These are phyloP conservation scores for Setaria italica DNA, from an alignment of 202 grass and related monocot species.

Conservation along the genomic window DNA sequence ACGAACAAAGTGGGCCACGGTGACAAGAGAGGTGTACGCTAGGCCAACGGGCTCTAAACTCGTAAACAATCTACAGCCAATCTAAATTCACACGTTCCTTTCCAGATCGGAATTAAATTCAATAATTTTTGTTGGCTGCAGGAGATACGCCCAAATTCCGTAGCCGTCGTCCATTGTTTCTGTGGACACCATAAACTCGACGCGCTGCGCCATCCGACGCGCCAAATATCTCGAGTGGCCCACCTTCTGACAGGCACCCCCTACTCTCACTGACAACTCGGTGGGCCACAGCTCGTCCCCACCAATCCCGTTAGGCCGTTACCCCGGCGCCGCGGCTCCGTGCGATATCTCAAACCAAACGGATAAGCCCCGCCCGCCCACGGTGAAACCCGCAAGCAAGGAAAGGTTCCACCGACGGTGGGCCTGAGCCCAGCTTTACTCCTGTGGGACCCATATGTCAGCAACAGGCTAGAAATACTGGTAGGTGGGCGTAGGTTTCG, in stretches of 20 bases:
- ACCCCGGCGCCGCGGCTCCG: not conserved
- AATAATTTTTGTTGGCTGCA: conserved; percentile 10
- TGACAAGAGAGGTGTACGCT: not conserved
- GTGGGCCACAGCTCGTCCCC: not conserved
- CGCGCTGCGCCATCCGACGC: conserved; percentile 49
- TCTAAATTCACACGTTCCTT: conserved; percentile 16
- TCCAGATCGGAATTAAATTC: not conserved
- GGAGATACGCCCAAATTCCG: conserved; percentile 27
- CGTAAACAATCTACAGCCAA: not conserved
- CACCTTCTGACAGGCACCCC: conserved; percentile 31
- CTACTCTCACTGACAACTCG: conserved; percentile 35
- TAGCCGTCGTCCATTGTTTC: conserved; percentile 12
- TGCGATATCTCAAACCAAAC: conserved; percentile 26
- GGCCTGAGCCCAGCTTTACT: not conserved
- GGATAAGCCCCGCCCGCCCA: conserved; percentile 36
- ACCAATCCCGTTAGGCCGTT: conserved; percentile 17
- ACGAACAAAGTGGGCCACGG: not conserved
- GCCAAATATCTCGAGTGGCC: conserved; percentile 51
- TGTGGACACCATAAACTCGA: conserved; percentile 48
- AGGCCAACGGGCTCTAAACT: not conserved
- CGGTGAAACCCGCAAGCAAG: not conserved
- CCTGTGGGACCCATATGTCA: not conserved
- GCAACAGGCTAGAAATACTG: too few species aligned
- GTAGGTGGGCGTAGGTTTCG: not conserved
- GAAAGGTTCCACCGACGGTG: not conserved